These are phyloP conservation scores for Aspergillus diversus DNA, from an alignment of 495 filamentous ascomycete species.

Conservation along the genomic window DNA sequence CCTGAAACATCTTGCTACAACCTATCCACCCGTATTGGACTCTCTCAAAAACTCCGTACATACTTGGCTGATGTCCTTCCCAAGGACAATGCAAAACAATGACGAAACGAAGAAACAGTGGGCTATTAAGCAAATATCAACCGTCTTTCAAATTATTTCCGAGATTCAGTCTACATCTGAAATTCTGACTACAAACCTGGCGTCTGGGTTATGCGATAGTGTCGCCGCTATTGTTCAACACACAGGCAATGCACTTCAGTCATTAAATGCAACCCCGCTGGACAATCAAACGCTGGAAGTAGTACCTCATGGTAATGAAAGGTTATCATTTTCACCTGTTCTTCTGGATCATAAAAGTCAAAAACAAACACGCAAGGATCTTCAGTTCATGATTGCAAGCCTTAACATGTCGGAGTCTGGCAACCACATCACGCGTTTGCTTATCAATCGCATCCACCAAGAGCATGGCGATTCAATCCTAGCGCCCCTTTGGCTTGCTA, in stretches of 20 bases:
- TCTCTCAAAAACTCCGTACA: constrained; percentile 73
- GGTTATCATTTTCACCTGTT: constrained; percentile 59
- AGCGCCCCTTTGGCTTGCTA: constrained; percentile 80
- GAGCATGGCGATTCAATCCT: constrained; percentile 59
- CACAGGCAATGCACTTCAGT: constrained; percentile 31
- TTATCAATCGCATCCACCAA: constrained; percentile 61
- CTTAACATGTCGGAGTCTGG: constrained; percentile 46
- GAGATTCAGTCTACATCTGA: constrained; percentile 68
- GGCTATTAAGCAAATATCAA: constrained; percentile 72
- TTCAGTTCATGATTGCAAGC: constrained; percentile 49
- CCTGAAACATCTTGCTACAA: constrained; percentile 63
- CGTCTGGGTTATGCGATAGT: constrained; percentile 54
- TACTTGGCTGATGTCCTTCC: constrained; percentile 78
- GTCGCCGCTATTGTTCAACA: constrained; percentile 44
- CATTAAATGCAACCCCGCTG: constrained; percentile 28
- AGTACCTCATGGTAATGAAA: constrained; percentile 25
- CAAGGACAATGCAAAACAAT: constrained; percentile 79
- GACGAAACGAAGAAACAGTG: constrained; percentile 77
- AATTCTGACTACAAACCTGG: constrained; percentile 69
- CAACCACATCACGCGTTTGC: constrained; percentile 53
- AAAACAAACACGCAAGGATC: constrained; percentile 56
- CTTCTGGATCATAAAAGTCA: constrained; percentile 69
- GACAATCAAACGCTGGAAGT: constrained; percentile 31
- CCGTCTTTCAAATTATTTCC: constrained; percentile 69
- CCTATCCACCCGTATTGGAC: constrained; percentile 66